Conservation (phyloP, 306 rosid genomes). For the Chamaecrista fasciculata region DNA sequence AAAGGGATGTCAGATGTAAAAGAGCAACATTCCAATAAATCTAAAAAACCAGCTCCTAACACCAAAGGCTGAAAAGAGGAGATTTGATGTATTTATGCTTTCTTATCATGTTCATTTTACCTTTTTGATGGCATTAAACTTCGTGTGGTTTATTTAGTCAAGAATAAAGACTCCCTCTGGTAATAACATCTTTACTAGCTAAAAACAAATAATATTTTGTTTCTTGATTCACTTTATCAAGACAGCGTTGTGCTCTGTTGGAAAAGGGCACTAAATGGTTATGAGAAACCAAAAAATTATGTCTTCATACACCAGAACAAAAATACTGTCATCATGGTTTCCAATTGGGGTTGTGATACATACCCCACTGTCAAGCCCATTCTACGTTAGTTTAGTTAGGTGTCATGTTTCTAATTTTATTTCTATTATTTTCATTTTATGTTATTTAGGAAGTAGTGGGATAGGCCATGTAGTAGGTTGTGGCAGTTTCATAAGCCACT, state of each 20-base stretch:
- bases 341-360: no score
- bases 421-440: no score
- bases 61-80: background rate
- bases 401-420: no score
- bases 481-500: no score
- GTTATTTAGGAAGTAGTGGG: no score
- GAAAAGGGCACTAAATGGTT: background rate
- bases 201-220: background rate
- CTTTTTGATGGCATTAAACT: background rate
- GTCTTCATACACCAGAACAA: constrained; percentile 5
- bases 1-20: background rate
- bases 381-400: no score
- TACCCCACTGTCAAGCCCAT: no score
- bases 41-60: background rate
- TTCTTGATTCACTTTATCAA: background rate
- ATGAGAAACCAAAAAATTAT: background rate
- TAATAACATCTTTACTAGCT: background rate
- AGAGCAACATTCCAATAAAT: background rate
- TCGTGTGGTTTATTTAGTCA: background rate
- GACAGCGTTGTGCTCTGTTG: background rate
- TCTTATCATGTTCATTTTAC: background rate
- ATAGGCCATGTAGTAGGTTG: no score
- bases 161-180: background rate
- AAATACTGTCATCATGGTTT: background rate
- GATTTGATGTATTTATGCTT: background rate